Evolutionary conservation across 2,329 filamentous ascomycete genomes (phyloP).

Genomic region (Aspergillus hiratsukae): DNA sequence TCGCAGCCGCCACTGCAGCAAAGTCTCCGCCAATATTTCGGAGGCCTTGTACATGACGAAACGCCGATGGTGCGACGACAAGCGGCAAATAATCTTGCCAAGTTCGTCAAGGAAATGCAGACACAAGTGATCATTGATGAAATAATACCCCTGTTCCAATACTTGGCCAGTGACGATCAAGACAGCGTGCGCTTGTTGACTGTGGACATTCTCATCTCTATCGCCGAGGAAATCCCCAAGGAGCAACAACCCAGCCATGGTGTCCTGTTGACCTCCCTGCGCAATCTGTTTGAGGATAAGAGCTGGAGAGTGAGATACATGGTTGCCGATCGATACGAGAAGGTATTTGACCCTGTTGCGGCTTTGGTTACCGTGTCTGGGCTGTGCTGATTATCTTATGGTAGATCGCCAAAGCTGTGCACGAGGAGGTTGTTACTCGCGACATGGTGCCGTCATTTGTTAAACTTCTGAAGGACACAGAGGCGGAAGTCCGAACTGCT

Average conservation of each 20-base stretch:
- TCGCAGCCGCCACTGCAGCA: conserved; percentile 84
- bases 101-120: conserved; percentile 97
- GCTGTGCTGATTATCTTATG: conserved; percentile 11
- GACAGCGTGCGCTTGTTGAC: conserved; percentile 95
- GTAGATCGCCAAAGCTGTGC: conserved; percentile 95
- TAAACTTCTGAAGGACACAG: conserved; percentile 94
- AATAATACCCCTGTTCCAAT: conserved; percentile 98
- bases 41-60: conserved; percentile 91
- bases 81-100: conserved; percentile 91
- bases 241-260: conserved; percentile 97
- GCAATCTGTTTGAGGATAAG: conserved; percentile 96
- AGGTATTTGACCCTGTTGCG: conserved; percentile 53
- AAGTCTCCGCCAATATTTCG: conserved; percentile 85
- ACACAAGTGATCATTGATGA: conserved; percentile 89
- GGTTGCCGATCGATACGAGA: conserved; percentile 97
- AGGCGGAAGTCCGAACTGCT: conserved; percentile 94
- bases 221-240: conserved; percentile 95
- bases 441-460: conserved; percentile 96
- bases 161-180: conserved; percentile 92
- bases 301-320: conserved; percentile 99
- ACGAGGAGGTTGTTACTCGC: conserved; percentile 90
- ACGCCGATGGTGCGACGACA: conserved; percentile 98
- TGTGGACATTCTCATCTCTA: conserved; percentile 91
- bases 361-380: not conserved
- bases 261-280: conserved; percentile 81